Conservation (phyloP, 2,329 filamentous ascomycete genomes). For the Cladophialophora psammophila region DNA sequence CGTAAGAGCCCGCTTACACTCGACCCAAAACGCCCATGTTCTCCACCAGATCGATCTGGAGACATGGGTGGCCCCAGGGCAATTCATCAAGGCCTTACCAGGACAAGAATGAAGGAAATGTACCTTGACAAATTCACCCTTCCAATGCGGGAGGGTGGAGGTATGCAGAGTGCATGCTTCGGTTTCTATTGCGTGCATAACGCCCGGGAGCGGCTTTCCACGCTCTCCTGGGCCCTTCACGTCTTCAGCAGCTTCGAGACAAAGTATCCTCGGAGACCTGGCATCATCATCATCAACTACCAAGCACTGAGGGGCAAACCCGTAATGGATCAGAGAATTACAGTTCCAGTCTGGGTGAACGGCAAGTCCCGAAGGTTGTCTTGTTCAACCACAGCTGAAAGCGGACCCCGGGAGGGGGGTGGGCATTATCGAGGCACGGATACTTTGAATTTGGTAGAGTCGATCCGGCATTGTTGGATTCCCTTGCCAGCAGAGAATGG, state of each 20-base stretch:
- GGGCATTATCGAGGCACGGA: not conserved
- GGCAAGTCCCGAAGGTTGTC: constrained; percentile 3
- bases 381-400: constrained; percentile 7
- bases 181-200: constrained; percentile 5
- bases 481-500: not conserved
- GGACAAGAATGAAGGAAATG: constrained; percentile 22
- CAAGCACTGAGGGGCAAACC: not conserved
- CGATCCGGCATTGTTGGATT: not conserved
- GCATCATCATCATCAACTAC: not conserved
- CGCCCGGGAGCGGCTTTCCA: constrained; percentile 3
- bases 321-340: not conserved
- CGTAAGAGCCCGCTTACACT: constrained; percentile 9
- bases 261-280: constrained; percentile 1
- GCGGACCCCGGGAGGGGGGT: not conserved
- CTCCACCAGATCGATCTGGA: constrained; percentile 37
- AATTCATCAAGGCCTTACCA: constrained; percentile 21
- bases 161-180: constrained; percentile 21
- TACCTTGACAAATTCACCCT: constrained; percentile 36
- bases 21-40: constrained; percentile 25
- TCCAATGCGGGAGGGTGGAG: constrained; percentile 16
- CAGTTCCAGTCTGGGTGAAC: not conserved
- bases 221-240: not conserved
- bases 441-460: not conserved
- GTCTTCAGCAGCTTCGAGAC: constrained; percentile 1
- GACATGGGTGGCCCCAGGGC: constrained; percentile 26